Conservation (phyloP, 768 basidiomycete species). For the Filobasidium wieringae region DNA sequence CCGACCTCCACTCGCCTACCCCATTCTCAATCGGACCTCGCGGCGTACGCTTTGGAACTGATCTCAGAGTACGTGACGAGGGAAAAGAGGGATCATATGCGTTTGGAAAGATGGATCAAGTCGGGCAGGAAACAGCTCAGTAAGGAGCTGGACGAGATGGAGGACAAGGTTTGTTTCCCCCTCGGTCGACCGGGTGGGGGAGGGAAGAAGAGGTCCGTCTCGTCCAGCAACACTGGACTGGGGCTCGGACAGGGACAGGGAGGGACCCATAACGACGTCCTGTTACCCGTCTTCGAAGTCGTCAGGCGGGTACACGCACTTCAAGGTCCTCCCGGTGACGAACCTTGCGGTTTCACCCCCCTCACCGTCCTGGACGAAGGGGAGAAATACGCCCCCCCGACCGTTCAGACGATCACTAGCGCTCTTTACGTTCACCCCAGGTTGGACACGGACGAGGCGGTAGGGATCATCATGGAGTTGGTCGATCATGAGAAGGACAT, state of each 20-base stretch:
- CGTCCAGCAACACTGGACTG: neutral
- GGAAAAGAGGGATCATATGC: constrained; percentile 36
- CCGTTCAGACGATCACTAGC: constrained; percentile 27
- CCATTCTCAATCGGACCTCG: neutral
- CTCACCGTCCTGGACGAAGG: constrained; percentile 2
- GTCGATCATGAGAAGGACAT: constrained; percentile 32
- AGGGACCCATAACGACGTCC: neutral
- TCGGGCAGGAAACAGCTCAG: constrained; percentile 29
- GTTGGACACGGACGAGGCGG: constrained; percentile 22
- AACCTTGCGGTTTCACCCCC: neutral
- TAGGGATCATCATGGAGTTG: constrained; percentile 28
- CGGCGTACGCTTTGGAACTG: constrained; percentile 30
- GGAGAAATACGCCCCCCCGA: constrained; percentile 18
- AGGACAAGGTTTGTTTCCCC: constrained; percentile 23
- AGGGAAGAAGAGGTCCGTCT: too few species aligned
- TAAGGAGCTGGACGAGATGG: constrained; percentile 36
- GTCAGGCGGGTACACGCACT: constrained; percentile 8
- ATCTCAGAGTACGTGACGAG: constrained; percentile 31
- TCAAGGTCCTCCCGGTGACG: neutral
- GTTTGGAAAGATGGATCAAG: constrained; percentile 31
- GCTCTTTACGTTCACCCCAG: constrained; percentile 34
- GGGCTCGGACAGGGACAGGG: neutral
- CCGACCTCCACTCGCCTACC: neutral
- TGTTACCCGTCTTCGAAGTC: constrained; percentile 13
- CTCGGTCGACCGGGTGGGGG: too few species aligned